phyloP scores from a whole-genome alignment of 306 rosid species.

The Corylus heterophylla region DNA sequence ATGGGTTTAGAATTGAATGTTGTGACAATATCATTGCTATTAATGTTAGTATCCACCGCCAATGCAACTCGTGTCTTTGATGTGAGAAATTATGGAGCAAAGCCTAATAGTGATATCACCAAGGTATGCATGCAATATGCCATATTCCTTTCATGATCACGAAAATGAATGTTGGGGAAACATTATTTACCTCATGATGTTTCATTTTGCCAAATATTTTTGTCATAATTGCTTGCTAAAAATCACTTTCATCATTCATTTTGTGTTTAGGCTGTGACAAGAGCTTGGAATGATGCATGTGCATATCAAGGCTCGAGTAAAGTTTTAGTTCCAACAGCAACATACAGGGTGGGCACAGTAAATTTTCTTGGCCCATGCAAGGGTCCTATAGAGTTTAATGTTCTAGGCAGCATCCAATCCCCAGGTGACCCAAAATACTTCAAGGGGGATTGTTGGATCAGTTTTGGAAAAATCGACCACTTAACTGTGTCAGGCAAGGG shows the following conservation, averaged over 20 bases:
- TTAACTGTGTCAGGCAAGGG: slow-evolving; percentile 49
- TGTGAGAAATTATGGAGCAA: slow-evolving; percentile 25
- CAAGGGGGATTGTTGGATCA: slow-evolving; percentile 39
- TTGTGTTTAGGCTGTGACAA: slow-evolving; percentile 22
- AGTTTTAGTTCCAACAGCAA: slow-evolving; percentile 25
- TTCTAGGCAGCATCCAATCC: slow-evolving; percentile 38
- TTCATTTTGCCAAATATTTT: not conserved
- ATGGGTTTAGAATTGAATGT: slow-evolving; percentile 15
- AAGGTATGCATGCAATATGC: slow-evolving; percentile 2
- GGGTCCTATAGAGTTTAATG: slow-evolving; percentile 30
- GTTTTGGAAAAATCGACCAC: slow-evolving; percentile 16
- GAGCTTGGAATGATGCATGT: slow-evolving; percentile 46
- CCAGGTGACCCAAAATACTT: slow-evolving; percentile 3
- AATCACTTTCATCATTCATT: not conserved
- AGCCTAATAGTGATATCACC: slow-evolving; percentile 16
- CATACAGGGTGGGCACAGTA: slow-evolving; percentile 13
- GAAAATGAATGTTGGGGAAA: too few species aligned
- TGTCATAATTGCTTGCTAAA: too few species aligned
- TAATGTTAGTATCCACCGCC: not conserved
- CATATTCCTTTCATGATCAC: too few species aligned
- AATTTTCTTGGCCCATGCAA: slow-evolving; percentile 44
- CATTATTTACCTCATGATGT: too few species aligned
- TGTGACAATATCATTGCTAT: not conserved
- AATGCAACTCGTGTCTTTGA: not conserved
- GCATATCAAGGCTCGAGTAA: slow-evolving; percentile 1